Evolutionary conservation across 2,329 filamentous ascomycete genomes (phyloP), one percentile per base, ranked within the genome.

Genomic region (Cladosporium austrohemisphaericum): DNA sequence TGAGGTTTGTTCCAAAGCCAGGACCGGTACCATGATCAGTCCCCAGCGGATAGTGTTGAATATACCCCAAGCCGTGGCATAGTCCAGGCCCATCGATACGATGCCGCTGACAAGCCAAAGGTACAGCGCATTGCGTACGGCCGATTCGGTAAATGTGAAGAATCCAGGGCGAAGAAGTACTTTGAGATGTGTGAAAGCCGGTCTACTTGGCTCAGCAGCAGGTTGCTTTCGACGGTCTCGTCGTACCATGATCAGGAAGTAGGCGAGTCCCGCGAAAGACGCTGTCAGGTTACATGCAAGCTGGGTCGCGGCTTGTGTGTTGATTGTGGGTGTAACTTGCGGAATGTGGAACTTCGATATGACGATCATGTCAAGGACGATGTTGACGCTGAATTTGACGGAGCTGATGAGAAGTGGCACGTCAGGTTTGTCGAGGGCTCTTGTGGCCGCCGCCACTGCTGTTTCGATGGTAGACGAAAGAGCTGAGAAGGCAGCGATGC

Each of bases 1-100:
- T 0, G 81, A 74, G 0, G 84, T 84, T 2, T 79, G 79, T 63
- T 89, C 83, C 0, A 88, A 69, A 0, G 83, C 76, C 52, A 81
- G 77, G 0, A 88, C 81, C 0, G 84, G 84, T 0, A 88, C 83
- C 84, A 88, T 89, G 23, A 88, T 70, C 1, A 88, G 69, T 0
- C 84, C 85, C 84, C 84, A 88, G 11, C 84, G 76, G 33, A 88
- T 88, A 0, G 83, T 88, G 49, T 78, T 85, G 68, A 89, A 89
- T 8, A 88, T 72, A 1, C 83, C 81, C 84, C 84, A 89, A 0
- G 84, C 83, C 0, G 84, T 88, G 0, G 83, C 80, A 62, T 88
- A 88, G 5, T 79, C 75, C 0, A 70, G 66, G 0, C 84, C 83
- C 51, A 88, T 71, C 0, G 76, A 68, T 0, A 88, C 76, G 14